Conservation (phyloP, 371 early-diverging fungal species). For the Entomophthora muscae region DNA sequence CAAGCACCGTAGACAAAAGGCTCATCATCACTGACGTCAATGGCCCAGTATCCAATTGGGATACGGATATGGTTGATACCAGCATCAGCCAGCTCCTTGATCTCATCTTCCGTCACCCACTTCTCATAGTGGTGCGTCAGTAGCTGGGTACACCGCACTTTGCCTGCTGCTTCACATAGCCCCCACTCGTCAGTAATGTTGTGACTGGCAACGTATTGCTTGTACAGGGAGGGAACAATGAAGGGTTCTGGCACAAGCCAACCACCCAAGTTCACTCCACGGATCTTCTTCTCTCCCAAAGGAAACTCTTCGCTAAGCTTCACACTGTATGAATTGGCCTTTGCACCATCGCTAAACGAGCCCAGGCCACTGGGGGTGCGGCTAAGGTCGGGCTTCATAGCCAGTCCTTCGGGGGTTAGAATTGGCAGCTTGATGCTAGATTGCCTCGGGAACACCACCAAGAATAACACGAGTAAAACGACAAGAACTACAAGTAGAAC, state of each 20-base stretch:
- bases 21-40: too few relatives aligned
- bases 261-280: too few relatives aligned
- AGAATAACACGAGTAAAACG: background rate
- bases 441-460: background rate
- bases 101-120: constrained; percentile 27
- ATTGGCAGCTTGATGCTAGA: background rate
- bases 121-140: constrained; percentile 27
- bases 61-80: too few relatives aligned
- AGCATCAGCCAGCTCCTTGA: too few relatives aligned
- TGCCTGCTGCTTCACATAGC: too few relatives aligned
- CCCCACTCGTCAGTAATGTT: too few relatives aligned
- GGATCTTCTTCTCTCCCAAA: constrained; percentile 12
- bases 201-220: constrained; percentile 15
- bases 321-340: background rate
- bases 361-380: background rate
- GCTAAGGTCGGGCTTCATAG: background rate
- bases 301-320: constrained; percentile 15
- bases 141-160: too few relatives aligned
- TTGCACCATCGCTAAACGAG: background rate
- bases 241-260: too few relatives aligned
- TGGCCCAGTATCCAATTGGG: too few relatives aligned
- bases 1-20: too few relatives aligned
- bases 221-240: constrained; percentile 15
- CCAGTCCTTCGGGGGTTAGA: background rate
- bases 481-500: background rate